Evolutionary conservation across 164 flowering plant genomes (phyloP).

Genomic region (Cinnamomum chago): DNA sequence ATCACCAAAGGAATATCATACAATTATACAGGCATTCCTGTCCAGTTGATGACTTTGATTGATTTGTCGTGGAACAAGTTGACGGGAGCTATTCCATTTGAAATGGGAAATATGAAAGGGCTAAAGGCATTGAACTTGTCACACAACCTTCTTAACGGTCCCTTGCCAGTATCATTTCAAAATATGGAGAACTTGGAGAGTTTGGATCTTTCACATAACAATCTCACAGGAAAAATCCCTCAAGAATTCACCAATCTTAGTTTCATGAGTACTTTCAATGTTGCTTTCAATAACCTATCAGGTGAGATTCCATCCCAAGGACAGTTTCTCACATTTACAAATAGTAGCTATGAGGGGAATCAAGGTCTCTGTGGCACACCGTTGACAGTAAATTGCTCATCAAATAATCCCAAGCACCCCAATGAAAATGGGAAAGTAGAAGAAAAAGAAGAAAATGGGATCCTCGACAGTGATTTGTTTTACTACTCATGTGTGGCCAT

Average conservation of each 20-base stretch:
- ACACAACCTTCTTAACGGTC: conserved; percentile 1
- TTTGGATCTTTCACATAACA: conserved; percentile 3
- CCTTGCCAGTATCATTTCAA: neutral
- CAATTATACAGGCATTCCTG: neutral
- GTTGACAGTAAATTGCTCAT: neutral
- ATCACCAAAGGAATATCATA: neutral
- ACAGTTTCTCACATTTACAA: neutral
- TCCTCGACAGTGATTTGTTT: neutral
- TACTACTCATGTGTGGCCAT: neutral
- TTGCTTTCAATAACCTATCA: neutral
- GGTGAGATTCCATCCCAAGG: neutral
- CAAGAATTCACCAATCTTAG: neutral
- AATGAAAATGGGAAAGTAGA: no score
- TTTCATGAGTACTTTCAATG: neutral
- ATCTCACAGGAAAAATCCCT: neutral
- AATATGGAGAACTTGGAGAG: neutral
- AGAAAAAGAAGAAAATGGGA: conserved; percentile 1
- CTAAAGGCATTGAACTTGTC: conserved; percentile 6
- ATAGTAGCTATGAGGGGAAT: conserved; percentile 1
- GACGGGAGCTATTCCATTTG: conserved; percentile 2
- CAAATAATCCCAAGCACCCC: neutral
- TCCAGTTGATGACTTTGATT: neutral
- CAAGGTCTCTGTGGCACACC: conserved; percentile 1
- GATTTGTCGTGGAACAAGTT: conserved; percentile 1
- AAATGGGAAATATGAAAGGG: neutral